A percentile compares a stretch with the other conserved stretches of the same genome.
Conservation (phyloP, 306 rosid species). For the Pterocarpus santalinus region DNA sequence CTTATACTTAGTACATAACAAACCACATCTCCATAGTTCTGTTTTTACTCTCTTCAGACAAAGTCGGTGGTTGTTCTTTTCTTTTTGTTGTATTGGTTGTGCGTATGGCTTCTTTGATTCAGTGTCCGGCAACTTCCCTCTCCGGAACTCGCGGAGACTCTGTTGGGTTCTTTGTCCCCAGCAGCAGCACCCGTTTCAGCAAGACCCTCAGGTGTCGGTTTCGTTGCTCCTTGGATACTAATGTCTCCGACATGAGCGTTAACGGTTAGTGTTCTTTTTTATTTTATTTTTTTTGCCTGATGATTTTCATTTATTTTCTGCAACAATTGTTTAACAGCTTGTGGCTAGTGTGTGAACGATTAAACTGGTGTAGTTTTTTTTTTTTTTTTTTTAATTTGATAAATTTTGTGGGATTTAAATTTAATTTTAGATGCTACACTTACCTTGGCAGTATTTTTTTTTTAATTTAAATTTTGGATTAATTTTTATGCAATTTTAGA, state of each 20-base stretch:
- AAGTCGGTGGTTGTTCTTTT: slow-evolving; percentile 3
- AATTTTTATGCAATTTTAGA: no score
- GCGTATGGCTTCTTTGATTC: slow-evolving; percentile 74
- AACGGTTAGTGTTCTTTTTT: slow-evolving; percentile 62
- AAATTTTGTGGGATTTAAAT: no score
- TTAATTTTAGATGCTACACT: no score
- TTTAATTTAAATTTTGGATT: no score
- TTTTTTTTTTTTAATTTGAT: no score
- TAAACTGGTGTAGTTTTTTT: neutral
- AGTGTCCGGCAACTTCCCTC: slow-evolving; percentile 63
- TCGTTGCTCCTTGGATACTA: slow-evolving; percentile 80
- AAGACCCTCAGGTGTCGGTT: slow-evolving; percentile 53
- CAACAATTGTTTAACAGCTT: no score
- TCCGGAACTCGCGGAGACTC: slow-evolving; percentile 50
- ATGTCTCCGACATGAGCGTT: slow-evolving; percentile 89
- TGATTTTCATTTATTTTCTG: neutral
- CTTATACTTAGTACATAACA: neutral
- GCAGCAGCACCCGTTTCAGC: slow-evolving; percentile 41
- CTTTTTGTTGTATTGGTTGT: neutral
- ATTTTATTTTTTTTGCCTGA: neutral
- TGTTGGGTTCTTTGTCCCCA: slow-evolving; percentile 42
- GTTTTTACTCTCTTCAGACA: neutral
- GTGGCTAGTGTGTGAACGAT: neutral
- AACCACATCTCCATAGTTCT: neutral
- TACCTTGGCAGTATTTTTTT: no score